These are phyloP conservation scores for Trichoderma sp. DNA, from an alignment of 2,329 filamentous ascomycete genomes.

Conservation along the genomic window DNA sequence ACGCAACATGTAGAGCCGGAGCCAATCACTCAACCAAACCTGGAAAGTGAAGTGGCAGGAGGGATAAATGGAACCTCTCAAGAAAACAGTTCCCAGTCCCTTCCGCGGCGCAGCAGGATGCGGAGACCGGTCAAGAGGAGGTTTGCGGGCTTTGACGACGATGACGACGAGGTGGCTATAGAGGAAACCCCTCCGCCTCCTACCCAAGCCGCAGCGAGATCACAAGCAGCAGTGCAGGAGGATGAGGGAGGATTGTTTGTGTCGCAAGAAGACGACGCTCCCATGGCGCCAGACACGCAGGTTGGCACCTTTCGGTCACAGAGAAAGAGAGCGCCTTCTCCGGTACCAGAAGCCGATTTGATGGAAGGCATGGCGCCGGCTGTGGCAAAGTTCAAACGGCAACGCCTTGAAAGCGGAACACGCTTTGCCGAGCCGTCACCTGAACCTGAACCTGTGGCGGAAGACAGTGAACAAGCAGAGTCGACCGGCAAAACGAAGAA, in stretches of 20 bases:
- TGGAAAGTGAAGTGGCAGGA: slow-evolving; percentile 24
- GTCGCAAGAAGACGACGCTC: slow-evolving; percentile 49
- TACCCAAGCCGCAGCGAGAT: slow-evolving; percentile 13
- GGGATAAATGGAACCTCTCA: slow-evolving; percentile 30
- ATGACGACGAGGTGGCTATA: slow-evolving; percentile 38
- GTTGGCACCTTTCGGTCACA: slow-evolving; percentile 36
- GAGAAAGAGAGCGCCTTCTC: slow-evolving; percentile 52
- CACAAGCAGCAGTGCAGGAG: slow-evolving; percentile 29
- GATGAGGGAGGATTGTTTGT: slow-evolving; percentile 58
- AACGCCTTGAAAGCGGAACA: slow-evolving; percentile 64
- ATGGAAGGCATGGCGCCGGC: slow-evolving; percentile 76
- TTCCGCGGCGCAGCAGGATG: slow-evolving; percentile 31
- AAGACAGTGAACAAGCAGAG: slow-evolving; percentile 27
- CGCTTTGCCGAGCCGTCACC: slow-evolving; percentile 43
- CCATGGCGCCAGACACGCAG: slow-evolving; percentile 32
- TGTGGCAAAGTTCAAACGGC: slow-evolving; percentile 76
- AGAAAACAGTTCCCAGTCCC: slow-evolving; percentile 32
- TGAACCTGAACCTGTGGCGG: slow-evolving; percentile 32
- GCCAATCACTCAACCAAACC: slow-evolving; percentile 22
- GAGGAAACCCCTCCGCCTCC: slow-evolving; percentile 18
- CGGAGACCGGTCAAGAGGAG: slow-evolving; percentile 53
- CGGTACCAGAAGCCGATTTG: slow-evolving; percentile 54
- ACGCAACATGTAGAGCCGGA: slow-evolving; percentile 14
- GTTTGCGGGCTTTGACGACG: slow-evolving; percentile 72
- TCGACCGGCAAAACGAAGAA: slow-evolving; percentile 38